Conservation (phyloP, 768 basidiomycete genomes). For the Termitomyces sp. region DNA sequence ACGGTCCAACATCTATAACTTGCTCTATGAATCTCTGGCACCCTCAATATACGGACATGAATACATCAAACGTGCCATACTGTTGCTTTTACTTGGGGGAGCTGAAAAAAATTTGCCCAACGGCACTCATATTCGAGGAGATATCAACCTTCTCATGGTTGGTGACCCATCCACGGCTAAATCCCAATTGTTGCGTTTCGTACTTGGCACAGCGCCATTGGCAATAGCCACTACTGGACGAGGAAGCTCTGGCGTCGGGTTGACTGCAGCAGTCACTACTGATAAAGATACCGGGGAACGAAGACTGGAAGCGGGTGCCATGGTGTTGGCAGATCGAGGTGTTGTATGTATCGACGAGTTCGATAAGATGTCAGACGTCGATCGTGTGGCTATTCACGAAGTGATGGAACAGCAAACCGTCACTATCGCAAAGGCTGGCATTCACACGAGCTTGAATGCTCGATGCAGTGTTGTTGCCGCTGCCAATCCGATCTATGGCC, state of each 20-base stretch:
- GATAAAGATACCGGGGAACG: slow-evolving; percentile 98
- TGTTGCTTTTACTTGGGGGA: slow-evolving; percentile 90
- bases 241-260: slow-evolving; percentile 97
- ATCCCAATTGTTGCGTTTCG: slow-evolving; percentile 92
- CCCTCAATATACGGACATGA: slow-evolving; percentile 97
- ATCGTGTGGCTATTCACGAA: slow-evolving; percentile 98
- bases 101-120: slow-evolving; percentile 97
- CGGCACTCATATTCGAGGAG: slow-evolving; percentile 97
- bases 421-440: slow-evolving; percentile 98
- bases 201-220: slow-evolving; percentile 90
- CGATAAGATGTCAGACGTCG: slow-evolving; percentile 99
- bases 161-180: slow-evolving; percentile 99
- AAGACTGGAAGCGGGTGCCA: slow-evolving; percentile 94
- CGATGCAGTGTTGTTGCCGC: slow-evolving; percentile 97
- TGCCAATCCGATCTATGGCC: slow-evolving; percentile 97
- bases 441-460: slow-evolving; percentile 96
- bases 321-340: slow-evolving; percentile 98
- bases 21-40: slow-evolving; percentile 92
- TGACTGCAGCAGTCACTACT: slow-evolving; percentile 97
- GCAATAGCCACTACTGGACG: slow-evolving; percentile 98
- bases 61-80: slow-evolving; percentile 90
- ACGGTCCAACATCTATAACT: slow-evolving; percentile 76
- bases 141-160: slow-evolving; percentile 99
- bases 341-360: slow-evolving; percentile 99
- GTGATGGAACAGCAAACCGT: slow-evolving; percentile 99